Evolutionary conservation across 2,329 filamentous ascomycete genomes (phyloP).

Genomic region (Ophiostoma triangulosporum): DNA sequence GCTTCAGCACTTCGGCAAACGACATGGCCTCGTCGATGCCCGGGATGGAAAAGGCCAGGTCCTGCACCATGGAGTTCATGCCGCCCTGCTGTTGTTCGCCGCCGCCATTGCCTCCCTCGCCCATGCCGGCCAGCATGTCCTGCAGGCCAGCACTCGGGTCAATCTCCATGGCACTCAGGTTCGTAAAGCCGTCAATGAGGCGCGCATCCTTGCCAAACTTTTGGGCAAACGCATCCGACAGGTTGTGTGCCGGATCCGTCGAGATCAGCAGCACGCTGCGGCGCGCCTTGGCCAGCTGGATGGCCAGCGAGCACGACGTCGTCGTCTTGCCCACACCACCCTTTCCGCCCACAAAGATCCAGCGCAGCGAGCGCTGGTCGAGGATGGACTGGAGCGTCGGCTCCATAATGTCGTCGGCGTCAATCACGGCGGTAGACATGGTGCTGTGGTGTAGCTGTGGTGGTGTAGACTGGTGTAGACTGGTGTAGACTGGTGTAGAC

Average conservation of each 20-base stretch:
- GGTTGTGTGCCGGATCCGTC: constrained; percentile 94
- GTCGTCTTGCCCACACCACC: constrained; percentile 98
- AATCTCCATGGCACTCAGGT: constrained; percentile 97
- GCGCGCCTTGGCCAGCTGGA: constrained; percentile 89
- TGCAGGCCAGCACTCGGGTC: constrained; percentile 97
- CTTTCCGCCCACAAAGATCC: constrained; percentile 98
- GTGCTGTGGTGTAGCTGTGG: neutral
- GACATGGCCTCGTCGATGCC: constrained; percentile 99
- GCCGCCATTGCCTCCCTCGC: constrained; percentile 52
- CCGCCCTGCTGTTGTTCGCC: no score
- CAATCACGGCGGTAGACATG: constrained; percentile 34
- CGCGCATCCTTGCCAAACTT: constrained; percentile 99
- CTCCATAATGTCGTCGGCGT: constrained; percentile 65
- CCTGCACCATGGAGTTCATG: constrained; percentile 96
- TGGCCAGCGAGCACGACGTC: constrained; percentile 96
- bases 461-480: neutral
- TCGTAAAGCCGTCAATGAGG: constrained; percentile 80
- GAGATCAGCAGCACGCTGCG: constrained; percentile 96
- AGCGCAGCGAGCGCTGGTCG: constrained; percentile 87
- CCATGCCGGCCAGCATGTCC: constrained; percentile 69
- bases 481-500: no score
- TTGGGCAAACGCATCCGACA: constrained; percentile 94
- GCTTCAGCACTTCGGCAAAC: constrained; percentile 96
- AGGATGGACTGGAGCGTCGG: constrained; percentile 88
- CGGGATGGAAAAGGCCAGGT: constrained; percentile 91